These are phyloP conservation scores for Cladophialophora yegresii DNA, from an alignment of 2,329 filamentous ascomycete species.

Conservation along the genomic window DNA sequence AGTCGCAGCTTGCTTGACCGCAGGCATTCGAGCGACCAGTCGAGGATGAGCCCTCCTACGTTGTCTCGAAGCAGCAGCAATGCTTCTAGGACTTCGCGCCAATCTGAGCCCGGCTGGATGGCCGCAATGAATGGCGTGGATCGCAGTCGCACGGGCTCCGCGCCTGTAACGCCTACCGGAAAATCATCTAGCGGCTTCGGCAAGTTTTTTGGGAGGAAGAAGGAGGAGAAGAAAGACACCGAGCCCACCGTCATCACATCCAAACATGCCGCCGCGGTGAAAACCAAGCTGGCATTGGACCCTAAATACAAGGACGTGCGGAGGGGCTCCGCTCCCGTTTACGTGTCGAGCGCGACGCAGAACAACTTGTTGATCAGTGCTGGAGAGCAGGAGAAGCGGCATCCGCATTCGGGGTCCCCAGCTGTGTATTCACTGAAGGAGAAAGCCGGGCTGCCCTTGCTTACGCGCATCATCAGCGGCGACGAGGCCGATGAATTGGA, in stretches of 20 bases:
- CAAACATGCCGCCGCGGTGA: constrained; percentile 21
- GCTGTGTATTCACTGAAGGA: constrained; percentile 18
- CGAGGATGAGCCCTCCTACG: neutral
- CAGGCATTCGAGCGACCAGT: constrained; percentile 14
- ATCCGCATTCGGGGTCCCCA: constrained; percentile 34
- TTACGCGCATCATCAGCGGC: constrained; percentile 30
- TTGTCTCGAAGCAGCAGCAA: constrained; percentile 14
- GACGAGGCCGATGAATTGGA: constrained; percentile 35
- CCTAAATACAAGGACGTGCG: constrained; percentile 19
- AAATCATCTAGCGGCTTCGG: constrained; percentile 13
- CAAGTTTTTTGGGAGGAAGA: constrained; percentile 23
- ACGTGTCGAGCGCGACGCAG: constrained; percentile 5
- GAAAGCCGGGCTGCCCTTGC: constrained; percentile 24
- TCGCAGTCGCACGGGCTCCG: constrained; percentile 19
- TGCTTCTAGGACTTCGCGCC: constrained; percentile 15
- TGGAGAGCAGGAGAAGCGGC: constrained; percentile 27
- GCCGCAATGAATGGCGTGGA: constrained; percentile 16
- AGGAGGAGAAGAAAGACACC: constrained; percentile 26
- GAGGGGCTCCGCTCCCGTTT: neutral
- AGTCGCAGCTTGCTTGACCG: constrained; percentile 9
- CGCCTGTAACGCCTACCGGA: constrained; percentile 1
- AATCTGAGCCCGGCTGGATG: constrained; percentile 25
- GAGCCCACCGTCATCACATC: constrained; percentile 20
- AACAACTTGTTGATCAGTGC: constrained; percentile 21
- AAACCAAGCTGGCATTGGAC: constrained; percentile 21